Base-by-base conservation (phyloP, 2,329 filamentous ascomycete species). In the Elsinoe arachidis region DNA sequence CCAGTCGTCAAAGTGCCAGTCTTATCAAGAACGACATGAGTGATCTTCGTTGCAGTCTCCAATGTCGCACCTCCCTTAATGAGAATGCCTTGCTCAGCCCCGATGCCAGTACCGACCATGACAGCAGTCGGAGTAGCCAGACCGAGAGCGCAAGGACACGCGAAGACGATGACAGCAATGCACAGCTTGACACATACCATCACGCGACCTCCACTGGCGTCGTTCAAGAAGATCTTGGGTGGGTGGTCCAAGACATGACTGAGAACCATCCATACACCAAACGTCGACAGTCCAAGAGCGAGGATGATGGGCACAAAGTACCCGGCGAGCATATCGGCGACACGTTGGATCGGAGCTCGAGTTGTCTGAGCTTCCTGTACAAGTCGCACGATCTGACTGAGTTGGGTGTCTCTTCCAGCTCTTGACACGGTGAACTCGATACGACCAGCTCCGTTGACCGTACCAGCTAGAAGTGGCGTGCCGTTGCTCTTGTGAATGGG, bases 111-210 rank as follows among this genome's bases (percentile, higher is more conserved):
- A 43, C 93, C 93, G 30, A 99, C 93, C 93, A 99, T 97, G 69
- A 99, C 91, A 2, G 93, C 93, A 0, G 93, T 99, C 2, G 93
- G 93, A 1, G 93, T 97, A 21, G 90, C 91, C 15, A 99, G 80
- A 57, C 93, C 93, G n/a, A 99, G 82, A 1, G 93, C 93, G 68
- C 93, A 99, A 15, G 93, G 93, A 68, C 93, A 99, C 3, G 93
- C 93, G 70, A 99, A 96, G 17, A 97, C 93, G 67, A 99, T 95
- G 63, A 99, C 93, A 0, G 93, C 95, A 65, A 99, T 99, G 73
- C 93, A 97, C 14, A 99, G 84, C 76, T 97, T 95, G 62, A 97
- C 78, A 69, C 93, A 99, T 2, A 97, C 89, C 88, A 99, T 96
- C 61, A 96, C 77, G 69, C 89, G 92, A 57, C 93, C 93, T 61